A percentile compares a stretch with the other conserved stretches of the same genome.
Conservation (phyloP, 2,329 filamentous ascomycete species). For the Leptographium lundbergii region DNA sequence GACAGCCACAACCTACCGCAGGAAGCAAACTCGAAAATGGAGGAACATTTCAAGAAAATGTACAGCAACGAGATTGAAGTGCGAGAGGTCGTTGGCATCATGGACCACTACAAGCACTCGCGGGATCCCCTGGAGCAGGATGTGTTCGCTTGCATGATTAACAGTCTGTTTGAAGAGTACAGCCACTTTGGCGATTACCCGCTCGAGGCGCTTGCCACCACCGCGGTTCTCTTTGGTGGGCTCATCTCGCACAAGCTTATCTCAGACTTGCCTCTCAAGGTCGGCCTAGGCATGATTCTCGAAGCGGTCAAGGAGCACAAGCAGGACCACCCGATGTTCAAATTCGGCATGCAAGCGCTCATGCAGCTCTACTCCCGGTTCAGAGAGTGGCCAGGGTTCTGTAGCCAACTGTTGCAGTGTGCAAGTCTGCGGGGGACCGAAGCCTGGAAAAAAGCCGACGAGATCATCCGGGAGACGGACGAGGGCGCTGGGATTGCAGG, state of each 20-base stretch:
- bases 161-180: constrained; percentile 94
- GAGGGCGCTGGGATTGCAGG: constrained; percentile 32
- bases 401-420: constrained; percentile 70
- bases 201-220: constrained; percentile 88
- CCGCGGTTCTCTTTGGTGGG: constrained; percentile 89
- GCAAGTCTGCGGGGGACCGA: constrained; percentile 74
- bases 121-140: constrained; percentile 77
- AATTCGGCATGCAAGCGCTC: constrained; percentile 90
- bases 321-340: constrained; percentile 86
- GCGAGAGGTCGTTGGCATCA: constrained; percentile 68
- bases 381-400: constrained; percentile 91
- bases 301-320: constrained; percentile 81
- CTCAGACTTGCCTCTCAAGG: constrained; percentile 78
- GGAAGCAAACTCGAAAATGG: constrained; percentile 81
- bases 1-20: constrained; percentile 69
- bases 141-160: constrained; percentile 96
- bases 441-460: constrained; percentile 69
- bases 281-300: constrained; percentile 95
- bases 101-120: constrained; percentile 81
- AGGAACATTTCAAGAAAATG: constrained; percentile 96
- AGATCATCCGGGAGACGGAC: constrained; percentile 58
- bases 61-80: constrained; percentile 85
- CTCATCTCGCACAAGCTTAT: constrained; percentile 92
- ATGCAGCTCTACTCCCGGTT: constrained; percentile 77
- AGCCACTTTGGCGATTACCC: constrained; percentile 92